A percentile compares a stretch with the other conserved stretches of the same genome.
Conservation (phyloP, 2,329 filamentous ascomycete species). For the Pseudocercospora fuligena region DNA sequence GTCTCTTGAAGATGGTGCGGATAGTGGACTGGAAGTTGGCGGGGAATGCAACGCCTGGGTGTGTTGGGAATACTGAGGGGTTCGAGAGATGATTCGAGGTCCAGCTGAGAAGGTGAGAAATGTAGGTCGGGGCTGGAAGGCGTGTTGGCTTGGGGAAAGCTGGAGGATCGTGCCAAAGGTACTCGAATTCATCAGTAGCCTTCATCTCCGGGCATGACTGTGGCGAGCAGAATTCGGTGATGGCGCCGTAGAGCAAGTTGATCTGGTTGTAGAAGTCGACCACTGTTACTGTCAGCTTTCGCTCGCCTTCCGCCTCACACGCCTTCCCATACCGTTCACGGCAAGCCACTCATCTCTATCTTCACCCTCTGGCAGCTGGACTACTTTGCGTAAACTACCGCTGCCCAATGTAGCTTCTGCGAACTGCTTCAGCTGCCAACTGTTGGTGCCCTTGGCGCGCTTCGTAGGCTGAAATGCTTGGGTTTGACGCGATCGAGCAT, state of each 20-base stretch:
- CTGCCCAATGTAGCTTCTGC: constrained; percentile 95
- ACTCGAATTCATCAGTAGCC: constrained; percentile 99
- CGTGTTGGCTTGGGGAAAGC: constrained; percentile 96
- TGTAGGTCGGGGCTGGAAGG: constrained; percentile 96
- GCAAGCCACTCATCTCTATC: constrained; percentile 98
- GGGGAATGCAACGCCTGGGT: constrained; percentile 84
- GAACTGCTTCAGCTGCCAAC: constrained; percentile 95
- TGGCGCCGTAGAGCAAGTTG: constrained; percentile 97
- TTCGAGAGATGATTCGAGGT: constrained; percentile 95
- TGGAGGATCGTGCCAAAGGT: constrained; percentile 96
- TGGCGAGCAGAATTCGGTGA: constrained; percentile 98
- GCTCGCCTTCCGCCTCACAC: neutral
- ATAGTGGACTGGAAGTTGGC: constrained; percentile 89
- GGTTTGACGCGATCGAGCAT: constrained; percentile 68
- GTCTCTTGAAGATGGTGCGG: constrained; percentile 98
- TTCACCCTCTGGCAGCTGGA: constrained; percentile 95
- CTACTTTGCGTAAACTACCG: constrained; percentile 92
- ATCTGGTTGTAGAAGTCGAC: constrained; percentile 99
- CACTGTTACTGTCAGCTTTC: constrained; percentile 61
- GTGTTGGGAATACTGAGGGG: constrained; percentile 81
- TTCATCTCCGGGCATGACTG: constrained; percentile 99
- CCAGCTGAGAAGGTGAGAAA: constrained; percentile 97
- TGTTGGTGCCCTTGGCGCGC: constrained; percentile 82
- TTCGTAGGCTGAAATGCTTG: constrained; percentile 91
- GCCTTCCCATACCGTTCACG: constrained; percentile 77